Evolutionary conservation across 768 basidiomycete species (phyloP).

Genomic region (Auriscalpium vulgare): DNA sequence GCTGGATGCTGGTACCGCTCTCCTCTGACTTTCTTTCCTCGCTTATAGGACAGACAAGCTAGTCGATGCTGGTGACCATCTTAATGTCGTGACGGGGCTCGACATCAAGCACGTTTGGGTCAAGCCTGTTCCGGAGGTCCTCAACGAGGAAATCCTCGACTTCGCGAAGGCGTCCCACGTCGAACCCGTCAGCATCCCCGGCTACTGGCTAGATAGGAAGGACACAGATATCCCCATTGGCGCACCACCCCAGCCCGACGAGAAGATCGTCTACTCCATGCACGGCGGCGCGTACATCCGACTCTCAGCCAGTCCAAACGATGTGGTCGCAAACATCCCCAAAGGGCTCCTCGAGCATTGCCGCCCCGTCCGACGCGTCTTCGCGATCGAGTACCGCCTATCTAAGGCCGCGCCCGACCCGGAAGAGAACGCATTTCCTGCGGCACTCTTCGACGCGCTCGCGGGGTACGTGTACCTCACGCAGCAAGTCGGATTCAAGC

Average conservation of each 20-base stretch:
- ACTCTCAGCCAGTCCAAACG: conserved; percentile 50
- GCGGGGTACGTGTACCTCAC: conserved; percentile 12
- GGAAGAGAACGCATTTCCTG: conserved; percentile 10
- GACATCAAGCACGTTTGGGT: conserved; percentile 15
- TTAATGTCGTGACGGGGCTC: conserved; percentile 4
- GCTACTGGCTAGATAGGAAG: conserved; percentile 12
- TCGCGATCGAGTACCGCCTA: conserved; percentile 43
- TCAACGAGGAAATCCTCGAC: conserved; percentile 6
- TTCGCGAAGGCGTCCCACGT: conserved; percentile 7
- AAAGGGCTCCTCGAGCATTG: conserved; percentile 16
- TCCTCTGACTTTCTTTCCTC: no score
- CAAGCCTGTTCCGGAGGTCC: conserved; percentile 8
- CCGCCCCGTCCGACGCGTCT: conserved; percentile 36
- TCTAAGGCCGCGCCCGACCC: conserved; percentile 10
- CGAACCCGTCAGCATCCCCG: conserved; percentile 6
- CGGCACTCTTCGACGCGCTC: conserved; percentile 13
- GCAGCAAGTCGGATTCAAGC: conserved; percentile 7
- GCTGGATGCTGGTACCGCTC: background rate
- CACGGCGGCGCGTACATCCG: conserved; percentile 56
- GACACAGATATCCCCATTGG: conserved; percentile 13
- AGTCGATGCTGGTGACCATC: conserved; percentile 1
- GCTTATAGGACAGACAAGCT: background rate
- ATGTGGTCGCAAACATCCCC: conserved; percentile 31
- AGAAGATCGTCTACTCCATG: conserved; percentile 52
- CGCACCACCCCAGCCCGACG: conserved; percentile 34